These are phyloP conservation scores for Xylariomycetidae sp. DNA, from an alignment of 2,329 filamentous ascomycete genomes.

Conservation along the genomic window DNA sequence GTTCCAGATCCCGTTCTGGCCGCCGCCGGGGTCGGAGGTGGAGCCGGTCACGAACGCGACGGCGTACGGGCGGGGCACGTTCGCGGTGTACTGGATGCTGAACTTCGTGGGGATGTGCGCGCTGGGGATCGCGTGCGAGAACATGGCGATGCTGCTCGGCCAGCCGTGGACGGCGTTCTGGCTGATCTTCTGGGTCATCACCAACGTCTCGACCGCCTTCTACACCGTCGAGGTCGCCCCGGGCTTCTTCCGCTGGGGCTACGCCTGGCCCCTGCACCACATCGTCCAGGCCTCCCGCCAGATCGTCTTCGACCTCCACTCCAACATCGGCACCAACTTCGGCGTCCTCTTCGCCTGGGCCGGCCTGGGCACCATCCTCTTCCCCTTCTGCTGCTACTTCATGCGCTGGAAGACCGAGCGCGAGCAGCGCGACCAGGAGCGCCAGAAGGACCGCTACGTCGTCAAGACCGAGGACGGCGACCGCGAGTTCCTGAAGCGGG, in stretches of 20 bases:
- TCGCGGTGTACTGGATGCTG: constrained; percentile 58
- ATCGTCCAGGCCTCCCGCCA: constrained; percentile 54
- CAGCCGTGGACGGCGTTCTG: constrained; percentile 55
- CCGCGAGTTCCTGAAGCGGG: constrained; percentile 21
- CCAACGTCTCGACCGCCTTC: constrained; percentile 56
- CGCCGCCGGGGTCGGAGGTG: constrained; percentile 29
- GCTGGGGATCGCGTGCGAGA: constrained; percentile 58
- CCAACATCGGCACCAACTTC: constrained; percentile 53
- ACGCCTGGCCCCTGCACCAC: constrained; percentile 58
- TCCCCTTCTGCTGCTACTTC: constrained; percentile 41
- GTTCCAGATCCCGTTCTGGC: constrained; percentile 57
- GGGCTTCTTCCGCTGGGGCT: constrained; percentile 55
- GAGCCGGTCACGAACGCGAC: constrained; percentile 31
- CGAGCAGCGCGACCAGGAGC: constrained; percentile 20
- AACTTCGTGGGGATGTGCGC: constrained; percentile 59
- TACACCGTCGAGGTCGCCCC: constrained; percentile 54
- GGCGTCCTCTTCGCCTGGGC: constrained; percentile 54
- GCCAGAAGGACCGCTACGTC: constrained; percentile 20
- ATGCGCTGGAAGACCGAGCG: constrained; percentile 35
- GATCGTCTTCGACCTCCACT: constrained; percentile 56
- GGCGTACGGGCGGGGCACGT: constrained; percentile 51
- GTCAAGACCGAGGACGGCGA: constrained; percentile 20
- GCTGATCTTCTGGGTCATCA: constrained; percentile 63
- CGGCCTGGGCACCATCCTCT: constrained; percentile 45
- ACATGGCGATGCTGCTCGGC: constrained; percentile 56